Percentiles rank a stretch among this genome's conserved stretches.
These are phyloP conservation scores for Wickerhamomyces chaumierensis DNA, from an alignment of 805 yeast species.

Conservation along the genomic window DNA sequence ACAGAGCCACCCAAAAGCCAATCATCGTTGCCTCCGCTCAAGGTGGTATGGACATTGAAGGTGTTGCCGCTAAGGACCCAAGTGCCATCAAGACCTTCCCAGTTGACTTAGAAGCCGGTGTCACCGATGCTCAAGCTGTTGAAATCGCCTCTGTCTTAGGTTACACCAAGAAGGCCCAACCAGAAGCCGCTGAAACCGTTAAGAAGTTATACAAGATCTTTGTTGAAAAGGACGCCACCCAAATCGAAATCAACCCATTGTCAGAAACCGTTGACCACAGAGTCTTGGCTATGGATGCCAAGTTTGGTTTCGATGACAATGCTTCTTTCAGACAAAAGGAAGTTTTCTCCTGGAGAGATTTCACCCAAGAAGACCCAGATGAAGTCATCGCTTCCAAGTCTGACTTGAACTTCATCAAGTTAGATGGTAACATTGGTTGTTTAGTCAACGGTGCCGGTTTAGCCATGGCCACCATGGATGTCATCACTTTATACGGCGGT, in stretches of 20 bases:
- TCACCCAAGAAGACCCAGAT: conserved; percentile 95
- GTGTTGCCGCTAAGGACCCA: conserved; percentile 89
- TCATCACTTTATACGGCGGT: conserved; percentile 96
- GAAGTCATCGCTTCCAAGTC: conserved; percentile 86
- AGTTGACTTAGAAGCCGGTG: conserved; percentile 67
- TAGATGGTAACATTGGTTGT: conserved; percentile 98
- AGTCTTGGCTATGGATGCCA: conserved; percentile 98
- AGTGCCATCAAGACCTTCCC: conserved; percentile 83
- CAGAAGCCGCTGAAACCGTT: conserved; percentile 81
- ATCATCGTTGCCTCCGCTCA: conserved; percentile 91
- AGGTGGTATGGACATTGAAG: conserved; percentile 99
- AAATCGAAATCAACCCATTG: conserved; percentile 96
- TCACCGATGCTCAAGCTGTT: conserved; percentile 64
- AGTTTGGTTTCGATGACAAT: conserved; percentile 95
- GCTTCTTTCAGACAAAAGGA: conserved; percentile 93
- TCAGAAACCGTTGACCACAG: conserved; percentile 84
- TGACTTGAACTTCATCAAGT: conserved; percentile 91
- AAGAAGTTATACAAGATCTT: conserved; percentile 83
- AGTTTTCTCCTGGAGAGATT: conserved; percentile 93
- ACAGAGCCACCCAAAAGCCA: conserved; percentile 83
- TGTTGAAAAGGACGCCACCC: conserved; percentile 89
- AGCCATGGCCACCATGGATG: conserved; percentile 99
- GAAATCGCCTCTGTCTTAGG: conserved; percentile 75
- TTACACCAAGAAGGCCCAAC: conserved; percentile 63
- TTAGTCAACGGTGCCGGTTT: conserved; percentile 99